A percentile compares a stretch with the other conserved stretches of the same genome.
These are phyloP conservation scores for Magnaporthiopsis poae DNA, from an alignment of 2,329 filamentous ascomycete genomes.

Conservation along the genomic window DNA sequence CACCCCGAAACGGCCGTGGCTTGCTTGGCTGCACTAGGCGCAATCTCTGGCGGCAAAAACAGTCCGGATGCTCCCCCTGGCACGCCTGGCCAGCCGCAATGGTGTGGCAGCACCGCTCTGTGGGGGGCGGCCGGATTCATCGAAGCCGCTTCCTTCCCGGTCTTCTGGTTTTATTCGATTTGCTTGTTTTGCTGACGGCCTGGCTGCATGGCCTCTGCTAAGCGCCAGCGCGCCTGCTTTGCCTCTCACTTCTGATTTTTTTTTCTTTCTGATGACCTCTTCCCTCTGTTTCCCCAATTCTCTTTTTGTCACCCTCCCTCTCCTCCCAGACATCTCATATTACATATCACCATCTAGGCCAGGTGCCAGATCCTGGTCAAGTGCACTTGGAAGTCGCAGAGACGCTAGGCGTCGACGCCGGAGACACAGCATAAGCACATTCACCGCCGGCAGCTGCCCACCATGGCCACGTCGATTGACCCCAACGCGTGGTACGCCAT, in stretches of 20 bases:
- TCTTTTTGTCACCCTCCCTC: neutral
- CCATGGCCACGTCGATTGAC: conserved; percentile 6
- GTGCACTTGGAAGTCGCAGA: neutral
- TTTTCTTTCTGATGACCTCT: neutral
- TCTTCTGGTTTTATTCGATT: neutral
- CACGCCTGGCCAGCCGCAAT: too few relatives aligned
- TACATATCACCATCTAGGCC: too few relatives aligned
- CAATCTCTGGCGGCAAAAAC: neutral
- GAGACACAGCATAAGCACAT: neutral
- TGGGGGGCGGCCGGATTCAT: neutral
- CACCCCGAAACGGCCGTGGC: too few relatives aligned
- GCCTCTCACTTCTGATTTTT: neutral
- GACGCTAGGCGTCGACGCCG: neutral
- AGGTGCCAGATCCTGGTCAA: neutral
- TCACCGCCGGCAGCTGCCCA: neutral
- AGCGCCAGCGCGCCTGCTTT: neutral
- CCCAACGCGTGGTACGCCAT: conserved; percentile 8
- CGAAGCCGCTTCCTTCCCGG: neutral
- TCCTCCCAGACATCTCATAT: neutral
- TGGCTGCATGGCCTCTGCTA: neutral
- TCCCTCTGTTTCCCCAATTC: neutral
- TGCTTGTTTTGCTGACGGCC: too few relatives aligned
- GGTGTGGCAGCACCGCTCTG: neutral
- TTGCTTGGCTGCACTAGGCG: neutral
- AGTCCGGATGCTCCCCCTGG: neutral